Percentiles rank a stretch among this genome's conserved stretches.
These are phyloP conservation scores for Ochromonadaceae sp. DNA, from an alignment of 352 stramenopile species.

Conservation along the genomic window DNA sequence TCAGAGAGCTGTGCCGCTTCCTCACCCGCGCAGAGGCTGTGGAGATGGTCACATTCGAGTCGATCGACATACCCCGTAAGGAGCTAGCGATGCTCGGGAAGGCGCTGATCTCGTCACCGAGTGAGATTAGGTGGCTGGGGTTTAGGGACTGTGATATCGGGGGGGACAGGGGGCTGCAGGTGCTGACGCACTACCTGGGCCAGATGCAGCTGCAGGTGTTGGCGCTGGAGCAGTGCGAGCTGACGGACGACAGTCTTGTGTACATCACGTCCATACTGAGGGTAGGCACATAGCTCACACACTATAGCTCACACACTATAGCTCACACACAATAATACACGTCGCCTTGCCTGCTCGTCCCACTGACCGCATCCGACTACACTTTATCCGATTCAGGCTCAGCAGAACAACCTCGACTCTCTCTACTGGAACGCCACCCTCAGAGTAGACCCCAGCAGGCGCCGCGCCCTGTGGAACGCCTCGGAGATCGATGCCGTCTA, in stretches of 20 bases:
- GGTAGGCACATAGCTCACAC: too few species aligned
- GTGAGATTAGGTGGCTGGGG: background rate
- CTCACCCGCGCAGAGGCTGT: background rate
- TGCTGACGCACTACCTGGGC: background rate
- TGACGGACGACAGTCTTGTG: background rate
- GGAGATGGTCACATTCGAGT: background rate
- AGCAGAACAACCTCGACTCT: background rate
- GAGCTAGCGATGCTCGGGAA: background rate
- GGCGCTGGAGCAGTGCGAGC: background rate
- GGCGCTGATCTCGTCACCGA: too few species aligned
- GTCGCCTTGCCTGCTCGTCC: too few species aligned
- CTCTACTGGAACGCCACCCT: constrained; percentile 5
- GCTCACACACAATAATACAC: too few species aligned
- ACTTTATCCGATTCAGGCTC: background rate
- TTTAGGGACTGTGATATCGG: background rate
- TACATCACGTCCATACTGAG: background rate
- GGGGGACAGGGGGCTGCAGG: background rate
- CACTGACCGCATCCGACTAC: too few species aligned
- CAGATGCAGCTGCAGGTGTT: background rate
- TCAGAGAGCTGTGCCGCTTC: constrained; percentile 1
- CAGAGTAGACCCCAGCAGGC: background rate
- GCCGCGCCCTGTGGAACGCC: background rate
- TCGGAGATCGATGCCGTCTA: background rate
- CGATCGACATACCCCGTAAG: background rate
- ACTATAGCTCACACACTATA: too few species aligned